Percentiles rank a stretch among this genome's conserved stretches.
phyloP scores from a whole-genome alignment of 2,329 filamentous ascomycete species.

The Leptographium flavum region DNA sequence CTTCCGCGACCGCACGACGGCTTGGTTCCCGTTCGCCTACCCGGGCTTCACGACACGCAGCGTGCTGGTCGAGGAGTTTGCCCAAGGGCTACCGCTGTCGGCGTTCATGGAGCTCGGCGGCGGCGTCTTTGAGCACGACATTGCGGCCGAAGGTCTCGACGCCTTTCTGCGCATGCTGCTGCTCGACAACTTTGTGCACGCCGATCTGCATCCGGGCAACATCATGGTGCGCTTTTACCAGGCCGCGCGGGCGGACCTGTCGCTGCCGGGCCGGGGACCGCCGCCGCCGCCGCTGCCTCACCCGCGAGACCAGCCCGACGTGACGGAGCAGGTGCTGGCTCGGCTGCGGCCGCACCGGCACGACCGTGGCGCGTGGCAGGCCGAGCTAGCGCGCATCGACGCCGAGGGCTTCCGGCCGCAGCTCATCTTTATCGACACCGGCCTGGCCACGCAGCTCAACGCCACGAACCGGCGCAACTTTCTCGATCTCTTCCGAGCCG shows the following conservation, averaged over 20 bases:
- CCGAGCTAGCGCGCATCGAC: slow-evolving; percentile 63
- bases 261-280: neutral
- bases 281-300: neutral
- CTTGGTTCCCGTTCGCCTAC: slow-evolving; percentile 96
- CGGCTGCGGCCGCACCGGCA: slow-evolving; percentile 60
- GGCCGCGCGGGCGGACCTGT: slow-evolving; percentile 55
- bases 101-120: slow-evolving; percentile 86
- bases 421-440: slow-evolving; percentile 93
- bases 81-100: slow-evolving; percentile 80
- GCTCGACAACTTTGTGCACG: slow-evolving; percentile 95
- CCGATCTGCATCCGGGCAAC: slow-evolving; percentile 91
- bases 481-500: slow-evolving; percentile 84
- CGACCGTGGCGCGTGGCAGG: slow-evolving; percentile 56
- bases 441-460: slow-evolving; percentile 88
- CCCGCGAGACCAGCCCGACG: slow-evolving; percentile 33
- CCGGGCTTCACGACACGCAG: slow-evolving; percentile 82
- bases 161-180: slow-evolving; percentile 94
- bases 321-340: slow-evolving; percentile 74
- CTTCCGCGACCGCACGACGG: slow-evolving; percentile 77
- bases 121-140: slow-evolving; percentile 84
- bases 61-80: slow-evolving; percentile 90
- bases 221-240: slow-evolving; percentile 99
- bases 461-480: slow-evolving; percentile 78
- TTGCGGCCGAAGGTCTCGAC: slow-evolving; percentile 87
- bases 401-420: slow-evolving; percentile 83